phyloP scores from a whole-genome alignment of 208 protist genomes.

The Leptomonas pyrrhocoris region DNA sequence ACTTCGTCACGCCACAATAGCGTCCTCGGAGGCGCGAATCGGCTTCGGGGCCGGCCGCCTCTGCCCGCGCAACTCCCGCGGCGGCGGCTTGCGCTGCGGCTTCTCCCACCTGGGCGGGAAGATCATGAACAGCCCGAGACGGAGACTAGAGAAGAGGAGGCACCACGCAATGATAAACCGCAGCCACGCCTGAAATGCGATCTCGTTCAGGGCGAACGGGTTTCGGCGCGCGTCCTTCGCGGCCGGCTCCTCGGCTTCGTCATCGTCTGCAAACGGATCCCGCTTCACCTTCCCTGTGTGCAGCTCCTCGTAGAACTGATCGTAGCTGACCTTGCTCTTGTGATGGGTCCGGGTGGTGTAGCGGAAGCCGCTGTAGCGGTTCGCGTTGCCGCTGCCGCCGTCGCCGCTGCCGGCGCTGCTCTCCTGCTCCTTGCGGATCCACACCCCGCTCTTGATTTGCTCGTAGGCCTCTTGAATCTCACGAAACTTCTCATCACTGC shows the following conservation, averaged over 20 bases:
- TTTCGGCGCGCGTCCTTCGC: slow-evolving; percentile 76
- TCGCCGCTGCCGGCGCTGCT: slow-evolving; percentile 37
- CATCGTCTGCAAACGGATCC: slow-evolving; percentile 82
- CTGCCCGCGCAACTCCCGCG: slow-evolving; percentile 40
- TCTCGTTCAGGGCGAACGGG: slow-evolving; percentile 81
- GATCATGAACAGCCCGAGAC: slow-evolving; percentile 70
- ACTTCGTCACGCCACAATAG: slow-evolving; percentile 30
- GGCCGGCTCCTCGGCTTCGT: slow-evolving; percentile 44
- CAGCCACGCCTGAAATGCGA: slow-evolving; percentile 85
- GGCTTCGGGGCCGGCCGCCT: slow-evolving; percentile 67
- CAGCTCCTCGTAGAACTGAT: slow-evolving; percentile 91
- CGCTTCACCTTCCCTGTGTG: slow-evolving; percentile 86
- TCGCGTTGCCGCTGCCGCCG: slow-evolving; percentile 50
- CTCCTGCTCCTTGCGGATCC: slow-evolving; percentile 64
- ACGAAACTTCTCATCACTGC: slow-evolving; percentile 87
- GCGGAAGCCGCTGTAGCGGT: slow-evolving; percentile 87
- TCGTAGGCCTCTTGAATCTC: slow-evolving; percentile 92
- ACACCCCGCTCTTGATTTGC: slow-evolving; percentile 86
- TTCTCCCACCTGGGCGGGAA: slow-evolving; percentile 87
- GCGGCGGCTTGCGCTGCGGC: slow-evolving; percentile 73
- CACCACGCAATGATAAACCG: slow-evolving; percentile 90
- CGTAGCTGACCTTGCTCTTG: slow-evolving; percentile 87
- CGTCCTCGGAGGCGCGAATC: slow-evolving; percentile 37
- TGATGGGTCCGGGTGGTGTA: slow-evolving; percentile 85
- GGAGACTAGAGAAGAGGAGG: slow-evolving; percentile 66